A percentile compares a stretch with the other conserved stretches of the same genome.
Evolutionary conservation across 192 early-diverging fungal genomes (phyloP).

Genomic region (Obelidium mucronatum): DNA sequence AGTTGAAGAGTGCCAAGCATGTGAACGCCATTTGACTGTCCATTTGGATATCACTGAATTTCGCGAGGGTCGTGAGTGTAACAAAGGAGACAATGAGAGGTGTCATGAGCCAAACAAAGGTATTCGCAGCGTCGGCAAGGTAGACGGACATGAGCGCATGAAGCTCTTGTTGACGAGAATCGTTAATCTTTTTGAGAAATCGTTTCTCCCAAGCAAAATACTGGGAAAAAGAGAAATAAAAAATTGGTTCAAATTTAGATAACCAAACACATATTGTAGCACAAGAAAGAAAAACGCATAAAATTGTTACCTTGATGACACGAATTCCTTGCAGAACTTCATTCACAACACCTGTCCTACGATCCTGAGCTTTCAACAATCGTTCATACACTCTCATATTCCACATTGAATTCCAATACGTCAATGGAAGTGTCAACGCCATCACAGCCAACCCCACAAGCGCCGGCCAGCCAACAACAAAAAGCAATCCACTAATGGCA

Average conservation of each 20-base stretch:
- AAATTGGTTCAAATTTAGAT: too few relatives aligned
- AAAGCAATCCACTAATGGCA: constrained; percentile 30
- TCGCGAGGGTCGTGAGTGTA: constrained; percentile 66
- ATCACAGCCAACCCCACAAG: constrained; percentile 37
- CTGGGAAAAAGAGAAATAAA: not conserved
- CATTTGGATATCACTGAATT: constrained; percentile 61
- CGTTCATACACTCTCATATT: constrained; percentile 28
- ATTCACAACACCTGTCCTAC: constrained; percentile 67
- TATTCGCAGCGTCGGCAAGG: constrained; percentile 22
- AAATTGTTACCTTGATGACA: constrained; percentile 43
- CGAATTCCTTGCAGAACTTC: constrained; percentile 65
- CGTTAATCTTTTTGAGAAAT: constrained; percentile 43
- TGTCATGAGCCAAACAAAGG: constrained; percentile 41
- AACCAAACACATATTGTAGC: too few relatives aligned
- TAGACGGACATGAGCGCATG: constrained; percentile 9
- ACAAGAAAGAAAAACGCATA: not conserved
- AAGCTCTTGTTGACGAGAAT: constrained; percentile 40
- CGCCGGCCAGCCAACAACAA: constrained; percentile 42
- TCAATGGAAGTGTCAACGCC: constrained; percentile 33
- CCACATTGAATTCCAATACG: constrained; percentile 29
- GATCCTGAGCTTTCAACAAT: constrained; percentile 66
- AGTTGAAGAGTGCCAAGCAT: constrained; percentile 67
- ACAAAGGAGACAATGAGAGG: constrained; percentile 63
- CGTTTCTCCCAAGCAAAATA: constrained; percentile 52
- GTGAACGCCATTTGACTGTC: constrained; percentile 74